Base-by-base conservation (phyloP, 176 grass and related monocot genomes). In the Carex scoparia region DNA sequence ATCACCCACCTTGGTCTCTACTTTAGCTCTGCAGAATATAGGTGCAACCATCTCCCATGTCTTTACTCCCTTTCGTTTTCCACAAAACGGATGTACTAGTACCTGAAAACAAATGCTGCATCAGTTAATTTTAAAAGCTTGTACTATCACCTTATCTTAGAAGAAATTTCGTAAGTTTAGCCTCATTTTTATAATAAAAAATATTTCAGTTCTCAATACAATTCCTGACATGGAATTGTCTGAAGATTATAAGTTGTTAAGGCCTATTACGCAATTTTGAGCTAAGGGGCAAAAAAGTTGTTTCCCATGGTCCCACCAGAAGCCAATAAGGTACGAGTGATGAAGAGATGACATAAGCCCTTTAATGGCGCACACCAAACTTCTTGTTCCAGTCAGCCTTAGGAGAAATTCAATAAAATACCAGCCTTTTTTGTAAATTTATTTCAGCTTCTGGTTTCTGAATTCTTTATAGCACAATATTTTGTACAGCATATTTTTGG, bases 51-150 rank as follows among this genome's bases (percentile, higher is more conserved):
- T 88, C 79, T 94, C 89, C 95, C 95, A 98, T 44, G 89, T 98
- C 66, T 69, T 91, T 31, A 61, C 7, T 38, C 92, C 95, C 85
- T 83, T 91, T 81, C 88, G 89, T 92, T 98, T 98, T 86, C 95
- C 95, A 85, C 95, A 98, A 5, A 93, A 80, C 84, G 95, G 95
- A 86, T 98, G 95, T 54, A 98, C 92, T 90, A 98, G 91, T 86
- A 98, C 89, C 95, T 98, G 71, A 49, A 94, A 35, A n/a, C 42
- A 32, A 59, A 80, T 70, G 69, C 13, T 42, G 83, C 79, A 51
- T 80, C 60, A 81, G 58, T 49, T 33, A 69, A 71, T 44, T 37
- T 55, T 35, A 68, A 42, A 78, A 35, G 30, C 44, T 64, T 30
- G 10, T 60, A 27, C 27, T 73, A n/a, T 59, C 14, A 86, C 9